Percentiles rank a stretch among this genome's conserved stretches.
phyloP scores from a whole-genome alignment of 1,284 basidiomycete genomes.

The Fomitopsis schrenkii region DNA sequence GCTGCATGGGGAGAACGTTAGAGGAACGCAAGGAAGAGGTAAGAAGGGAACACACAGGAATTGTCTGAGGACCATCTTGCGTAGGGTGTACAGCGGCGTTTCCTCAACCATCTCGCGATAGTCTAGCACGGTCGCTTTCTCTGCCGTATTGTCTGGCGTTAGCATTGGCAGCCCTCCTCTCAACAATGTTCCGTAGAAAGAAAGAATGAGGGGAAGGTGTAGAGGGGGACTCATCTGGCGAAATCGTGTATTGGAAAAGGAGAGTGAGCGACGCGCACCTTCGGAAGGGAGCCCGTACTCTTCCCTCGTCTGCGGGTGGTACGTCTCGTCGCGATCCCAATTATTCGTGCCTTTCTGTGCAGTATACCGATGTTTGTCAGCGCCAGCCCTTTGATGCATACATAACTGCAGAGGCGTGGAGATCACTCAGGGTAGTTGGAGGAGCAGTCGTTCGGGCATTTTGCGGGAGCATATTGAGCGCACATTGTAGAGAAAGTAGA shows the following conservation, averaged over 20 bases:
- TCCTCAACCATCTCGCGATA: constrained; percentile 37
- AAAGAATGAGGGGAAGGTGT: no score
- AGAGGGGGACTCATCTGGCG: no score
- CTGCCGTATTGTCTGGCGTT: neutral
- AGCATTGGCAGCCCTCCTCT: neutral
- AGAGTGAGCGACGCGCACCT: neutral
- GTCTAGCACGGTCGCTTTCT: constrained; percentile 25
- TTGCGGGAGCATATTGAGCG: no score
- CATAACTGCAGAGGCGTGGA: no score
- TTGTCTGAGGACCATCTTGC: constrained; percentile 49
- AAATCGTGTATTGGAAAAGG: no score
- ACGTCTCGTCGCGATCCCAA: constrained; percentile 32
- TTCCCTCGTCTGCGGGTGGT: constrained; percentile 27
- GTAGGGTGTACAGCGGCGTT: constrained; percentile 54
- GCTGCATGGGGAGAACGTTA: constrained; percentile 9
- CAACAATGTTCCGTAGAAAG: no score
- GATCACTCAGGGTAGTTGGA: no score
- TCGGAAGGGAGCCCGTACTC: constrained; percentile 29
- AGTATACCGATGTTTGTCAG: no score
- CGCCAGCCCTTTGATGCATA: no score
- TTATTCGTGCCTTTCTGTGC: constrained; percentile 29
- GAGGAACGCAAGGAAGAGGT: constrained; percentile 20
- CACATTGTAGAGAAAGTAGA: no score
- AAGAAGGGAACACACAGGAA: constrained; percentile 30
- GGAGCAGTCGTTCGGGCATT: no score